phyloP scores from a whole-genome alignment of 805 yeast genomes.

The Wickerhamiella slavikovae region DNA sequence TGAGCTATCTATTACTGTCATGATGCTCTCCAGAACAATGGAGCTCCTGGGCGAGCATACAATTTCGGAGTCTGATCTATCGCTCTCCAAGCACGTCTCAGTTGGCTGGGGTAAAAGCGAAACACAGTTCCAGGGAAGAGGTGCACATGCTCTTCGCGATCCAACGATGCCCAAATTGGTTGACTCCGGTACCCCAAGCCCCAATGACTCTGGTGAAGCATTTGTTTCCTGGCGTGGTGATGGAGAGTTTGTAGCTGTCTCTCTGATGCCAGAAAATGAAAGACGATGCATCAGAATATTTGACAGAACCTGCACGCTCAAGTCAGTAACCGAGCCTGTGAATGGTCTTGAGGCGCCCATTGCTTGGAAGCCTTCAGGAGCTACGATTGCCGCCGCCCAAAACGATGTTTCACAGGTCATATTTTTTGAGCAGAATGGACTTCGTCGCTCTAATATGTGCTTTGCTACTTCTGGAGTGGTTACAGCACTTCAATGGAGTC shows the following conservation, averaged over 20 bases:
- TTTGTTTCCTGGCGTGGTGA: slow-evolving; percentile 89
- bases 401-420: slow-evolving; percentile 28
- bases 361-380: slow-evolving; percentile 85
- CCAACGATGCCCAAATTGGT: slow-evolving; percentile 67
- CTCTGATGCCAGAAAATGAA: slow-evolving; percentile 33
- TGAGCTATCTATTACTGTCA: slow-evolving; percentile 22
- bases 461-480: slow-evolving; percentile 30
- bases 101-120: slow-evolving; percentile 98
- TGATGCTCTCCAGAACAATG: slow-evolving; percentile 47
- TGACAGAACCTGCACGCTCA: slow-evolving; percentile 50
- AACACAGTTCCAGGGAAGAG: slow-evolving; percentile 90
- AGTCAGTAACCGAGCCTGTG: slow-evolving; percentile 75
- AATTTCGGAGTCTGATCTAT: slow-evolving; percentile 41
- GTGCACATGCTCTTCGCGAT: slow-evolving; percentile 56
- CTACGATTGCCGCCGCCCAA: slow-evolving; percentile 65
- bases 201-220: slow-evolving; percentile 26
- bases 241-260: slow-evolving; percentile 59
- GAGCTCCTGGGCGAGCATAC: slow-evolving; percentile 57
- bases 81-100: slow-evolving; percentile 61
- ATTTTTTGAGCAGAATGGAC: slow-evolving; percentile 84
- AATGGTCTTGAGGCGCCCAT: slow-evolving; percentile 55
- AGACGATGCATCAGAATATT: slow-evolving; percentile 74
- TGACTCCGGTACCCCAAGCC: slow-evolving; percentile 45
- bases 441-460: slow-evolving; percentile 66
- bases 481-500: slow-evolving; percentile 50